Percentiles rank a stretch among this genome's conserved stretches.
These are phyloP conservation scores for Aristolochia californica DNA, from an alignment of 164 flowering plant species.

Conservation along the genomic window DNA sequence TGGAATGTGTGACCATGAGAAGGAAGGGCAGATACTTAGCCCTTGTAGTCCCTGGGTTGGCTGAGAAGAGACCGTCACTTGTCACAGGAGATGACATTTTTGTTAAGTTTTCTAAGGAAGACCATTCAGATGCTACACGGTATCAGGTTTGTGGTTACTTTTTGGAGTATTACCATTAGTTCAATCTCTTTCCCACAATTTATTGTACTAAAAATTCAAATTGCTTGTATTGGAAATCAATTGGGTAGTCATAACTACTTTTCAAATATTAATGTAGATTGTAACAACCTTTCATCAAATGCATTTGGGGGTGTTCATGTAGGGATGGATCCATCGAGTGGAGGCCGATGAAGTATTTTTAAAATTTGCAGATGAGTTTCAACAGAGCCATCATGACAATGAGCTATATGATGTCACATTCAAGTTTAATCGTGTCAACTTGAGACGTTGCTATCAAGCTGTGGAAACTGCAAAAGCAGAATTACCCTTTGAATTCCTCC, in stretches of 20 bases:
- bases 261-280: conserved; percentile 1
- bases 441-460: conserved; percentile 66
- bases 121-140: conserved; percentile 14
- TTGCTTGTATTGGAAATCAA: background rate
- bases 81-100: conserved; percentile 60
- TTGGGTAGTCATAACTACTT: background rate
- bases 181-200: background rate
- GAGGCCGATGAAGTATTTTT: conserved; percentile 77
- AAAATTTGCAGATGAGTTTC: conserved; percentile 47
- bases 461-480: conserved; percentile 30
- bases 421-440: conserved; percentile 47
- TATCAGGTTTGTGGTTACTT: conserved; percentile 40
- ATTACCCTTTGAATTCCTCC: conserved; percentile 41
- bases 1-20: conserved; percentile 59
- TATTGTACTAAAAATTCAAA: too few species aligned
- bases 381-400: conserved; percentile 23
- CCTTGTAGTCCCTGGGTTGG: conserved; percentile 86
- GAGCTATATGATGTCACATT: conserved; percentile 49
- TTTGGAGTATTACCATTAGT: background rate
- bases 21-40: conserved; percentile 36
- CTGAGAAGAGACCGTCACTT: conserved; percentile 94
- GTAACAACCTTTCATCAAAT: too few species aligned
- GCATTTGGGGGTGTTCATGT: too few species aligned
- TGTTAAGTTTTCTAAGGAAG: conserved; percentile 32
- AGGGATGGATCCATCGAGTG: conserved; percentile 78